Conservation (phyloP, 2,329 filamentous ascomycete genomes). For the Thielaviopsis ethacetica region DNA sequence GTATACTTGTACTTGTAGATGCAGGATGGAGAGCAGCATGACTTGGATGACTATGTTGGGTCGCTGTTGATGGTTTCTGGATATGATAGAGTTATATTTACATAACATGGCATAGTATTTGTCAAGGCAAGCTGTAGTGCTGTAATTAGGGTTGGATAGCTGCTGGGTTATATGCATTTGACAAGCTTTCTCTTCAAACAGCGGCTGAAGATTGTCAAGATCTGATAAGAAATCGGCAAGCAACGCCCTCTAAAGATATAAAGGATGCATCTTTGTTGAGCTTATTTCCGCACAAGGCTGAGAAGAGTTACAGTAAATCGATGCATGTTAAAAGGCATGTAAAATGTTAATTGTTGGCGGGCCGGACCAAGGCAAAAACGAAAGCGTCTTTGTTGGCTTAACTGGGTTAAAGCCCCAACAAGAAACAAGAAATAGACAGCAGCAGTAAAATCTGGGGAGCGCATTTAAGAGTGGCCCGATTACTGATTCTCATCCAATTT, state of each 20-base stretch:
- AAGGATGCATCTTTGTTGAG: too few species aligned
- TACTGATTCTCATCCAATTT: neutral
- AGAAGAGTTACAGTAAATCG: too few species aligned
- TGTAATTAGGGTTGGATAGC: neutral
- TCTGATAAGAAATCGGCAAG: too few species aligned
- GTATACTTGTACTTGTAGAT: too few species aligned
- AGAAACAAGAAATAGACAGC: neutral
- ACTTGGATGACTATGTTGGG: neutral
- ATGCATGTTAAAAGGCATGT: neutral
- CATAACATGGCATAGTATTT: neutral
- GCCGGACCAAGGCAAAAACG: neutral
- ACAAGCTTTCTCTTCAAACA: too few species aligned
- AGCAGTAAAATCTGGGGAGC: neutral
- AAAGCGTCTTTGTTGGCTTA: neutral
- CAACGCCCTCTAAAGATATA: too few species aligned
- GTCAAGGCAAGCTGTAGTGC: neutral
- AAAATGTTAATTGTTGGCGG: neutral
- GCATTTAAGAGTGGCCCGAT: neutral
- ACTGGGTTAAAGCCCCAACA: constrained; percentile 1
- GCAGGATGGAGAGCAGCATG: neutral
- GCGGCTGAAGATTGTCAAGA: too few species aligned
- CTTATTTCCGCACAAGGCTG: too few species aligned
- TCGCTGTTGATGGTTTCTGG: constrained; percentile 1
- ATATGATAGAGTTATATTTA: neutral
- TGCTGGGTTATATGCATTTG: neutral